Base-by-base conservation (phyloP, 1,284 basidiomycete species). In the Ceratobasidium sp. region DNA sequence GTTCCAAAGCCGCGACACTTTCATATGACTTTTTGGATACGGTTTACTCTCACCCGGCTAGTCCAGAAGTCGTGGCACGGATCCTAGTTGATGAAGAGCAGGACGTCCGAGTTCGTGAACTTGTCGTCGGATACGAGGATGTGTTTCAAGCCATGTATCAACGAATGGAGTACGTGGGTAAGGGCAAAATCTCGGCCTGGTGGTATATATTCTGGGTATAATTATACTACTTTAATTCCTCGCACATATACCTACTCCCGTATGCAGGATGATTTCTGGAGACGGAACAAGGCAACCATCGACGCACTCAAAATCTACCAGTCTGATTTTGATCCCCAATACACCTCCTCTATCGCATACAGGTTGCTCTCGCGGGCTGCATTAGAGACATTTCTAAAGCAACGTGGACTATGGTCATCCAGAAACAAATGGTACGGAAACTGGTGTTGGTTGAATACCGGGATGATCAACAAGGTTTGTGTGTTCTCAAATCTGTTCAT, bases 141-240 rank as follows among this genome's bases (percentile, higher is more conserved):
- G 82, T 85, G 0, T 84, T 92, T 52, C 80, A 79, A 67, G 81
- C 84, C n/a, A 84, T 88, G 10, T 87, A 89, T 78, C 84, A 87
- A 65, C 84, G 92, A 28, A 82, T 89, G 73, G 76, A 80, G 8
- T 83, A 82, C n/a, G 87, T 91, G 48, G 82, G 86, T 1, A 78
- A 77, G 0, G 85, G 85, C 0, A 83, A 85, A 74, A 80, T 87
- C 0, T 82, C 86, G n/a, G 85, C 87, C 0, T 93, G 91, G 89
- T 94, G 92, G 92, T 93, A 90, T 78, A 84, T 93, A 8, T 87
- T 92, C 76, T 94, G 91, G 88, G 91, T 92, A 74, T n/a, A 76
- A 87, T 79, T 26, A 41, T 52, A 18, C 23, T 32, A 39, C 64
- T 18, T 28, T 61, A 14, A 57, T 9, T 70, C 28, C 18, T n/a